phyloP scores from a whole-genome alignment of 106 monocot species.

The Apostasia ramifera region DNA sequence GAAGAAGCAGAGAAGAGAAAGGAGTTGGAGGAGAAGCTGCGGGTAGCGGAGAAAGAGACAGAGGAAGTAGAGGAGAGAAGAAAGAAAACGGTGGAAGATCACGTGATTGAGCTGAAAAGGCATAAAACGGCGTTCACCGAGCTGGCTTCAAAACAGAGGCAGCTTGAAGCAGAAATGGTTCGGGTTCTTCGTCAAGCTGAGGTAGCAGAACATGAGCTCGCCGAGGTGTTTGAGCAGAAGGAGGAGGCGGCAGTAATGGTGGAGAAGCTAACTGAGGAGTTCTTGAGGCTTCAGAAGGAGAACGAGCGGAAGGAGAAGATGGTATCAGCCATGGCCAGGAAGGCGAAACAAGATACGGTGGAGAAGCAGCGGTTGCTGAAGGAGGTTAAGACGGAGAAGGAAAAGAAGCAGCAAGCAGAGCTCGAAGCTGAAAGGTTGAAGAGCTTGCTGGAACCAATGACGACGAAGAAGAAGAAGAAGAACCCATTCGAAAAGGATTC shows the following conservation, averaged over 20 bases:
- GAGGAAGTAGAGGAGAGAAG: constrained; percentile 38
- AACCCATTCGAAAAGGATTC: not conserved
- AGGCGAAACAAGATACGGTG: constrained; percentile 61
- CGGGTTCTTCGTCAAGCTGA: constrained; percentile 31
- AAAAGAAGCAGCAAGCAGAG: constrained; percentile 75
- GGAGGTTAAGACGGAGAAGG: constrained; percentile 63
- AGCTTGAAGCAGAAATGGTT: constrained; percentile 41
- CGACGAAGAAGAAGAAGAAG: constrained; percentile 30
- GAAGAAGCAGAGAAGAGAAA: constrained; percentile 24
- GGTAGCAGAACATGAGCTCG: constrained; percentile 38
- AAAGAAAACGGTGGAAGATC: constrained; percentile 35
- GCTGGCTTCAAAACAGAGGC: constrained; percentile 46
- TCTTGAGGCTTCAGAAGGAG: constrained; percentile 33
- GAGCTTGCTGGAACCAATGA: constrained; percentile 25
- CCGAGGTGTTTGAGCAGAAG: constrained; percentile 25
- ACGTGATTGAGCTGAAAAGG: constrained; percentile 41
- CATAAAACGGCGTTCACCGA: constrained; percentile 58
- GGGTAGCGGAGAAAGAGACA: constrained; percentile 20
- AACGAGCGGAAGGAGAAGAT: constrained; percentile 84
- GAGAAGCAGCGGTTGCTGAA: constrained; percentile 57
- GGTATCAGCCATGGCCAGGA: constrained; percentile 79
- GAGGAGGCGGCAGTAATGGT: constrained; percentile 30
- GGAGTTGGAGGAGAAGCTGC: constrained; percentile 46
- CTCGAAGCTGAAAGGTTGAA: constrained; percentile 61
- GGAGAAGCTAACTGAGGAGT: constrained; percentile 45